phyloP scores from a whole-genome alignment of 768 basidiomycete genomes.

The Erythrobasidium yunnanense region DNA sequence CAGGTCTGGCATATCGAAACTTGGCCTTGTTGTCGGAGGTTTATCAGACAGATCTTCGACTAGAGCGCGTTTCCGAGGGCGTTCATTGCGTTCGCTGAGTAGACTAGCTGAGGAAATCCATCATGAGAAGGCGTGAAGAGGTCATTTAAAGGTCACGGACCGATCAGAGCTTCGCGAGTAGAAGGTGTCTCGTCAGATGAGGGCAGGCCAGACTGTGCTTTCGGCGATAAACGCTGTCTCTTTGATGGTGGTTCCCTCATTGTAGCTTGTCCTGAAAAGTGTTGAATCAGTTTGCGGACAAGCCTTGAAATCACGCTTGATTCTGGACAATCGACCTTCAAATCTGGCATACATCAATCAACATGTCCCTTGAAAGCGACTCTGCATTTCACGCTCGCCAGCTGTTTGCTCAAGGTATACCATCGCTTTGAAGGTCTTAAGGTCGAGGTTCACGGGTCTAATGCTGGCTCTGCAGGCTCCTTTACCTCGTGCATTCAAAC shows the following conservation, averaged over 20 bases:
- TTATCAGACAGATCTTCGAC: background rate
- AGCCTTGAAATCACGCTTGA: too few species aligned
- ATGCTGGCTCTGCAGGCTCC: constrained; percentile 8
- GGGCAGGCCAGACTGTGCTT: background rate
- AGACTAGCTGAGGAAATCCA: background rate
- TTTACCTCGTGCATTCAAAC: constrained; percentile 26
- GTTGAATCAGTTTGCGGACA: too few species aligned
- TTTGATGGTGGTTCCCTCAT: too few species aligned
- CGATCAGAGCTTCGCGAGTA: background rate
- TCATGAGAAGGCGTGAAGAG: too few species aligned
- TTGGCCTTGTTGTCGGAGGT: background rate
- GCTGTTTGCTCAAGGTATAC: constrained; percentile 19
- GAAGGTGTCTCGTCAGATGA: background rate
- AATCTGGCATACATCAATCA: background rate
- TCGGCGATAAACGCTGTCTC: background rate
- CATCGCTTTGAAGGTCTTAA: background rate
- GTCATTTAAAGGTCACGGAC: background rate
- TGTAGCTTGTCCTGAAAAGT: too few species aligned
- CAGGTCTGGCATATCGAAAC: constrained; percentile 20
- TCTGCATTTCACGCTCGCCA: constrained; percentile 24
- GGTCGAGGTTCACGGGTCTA: background rate
- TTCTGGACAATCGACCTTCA: too few species aligned
- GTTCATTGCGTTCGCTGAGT: background rate
- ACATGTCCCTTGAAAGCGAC: constrained; percentile 11
- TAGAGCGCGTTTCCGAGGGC: background rate